These are phyloP conservation scores for Suillus luteus DNA, from an alignment of 768 basidiomycete species.

Conservation along the genomic window DNA sequence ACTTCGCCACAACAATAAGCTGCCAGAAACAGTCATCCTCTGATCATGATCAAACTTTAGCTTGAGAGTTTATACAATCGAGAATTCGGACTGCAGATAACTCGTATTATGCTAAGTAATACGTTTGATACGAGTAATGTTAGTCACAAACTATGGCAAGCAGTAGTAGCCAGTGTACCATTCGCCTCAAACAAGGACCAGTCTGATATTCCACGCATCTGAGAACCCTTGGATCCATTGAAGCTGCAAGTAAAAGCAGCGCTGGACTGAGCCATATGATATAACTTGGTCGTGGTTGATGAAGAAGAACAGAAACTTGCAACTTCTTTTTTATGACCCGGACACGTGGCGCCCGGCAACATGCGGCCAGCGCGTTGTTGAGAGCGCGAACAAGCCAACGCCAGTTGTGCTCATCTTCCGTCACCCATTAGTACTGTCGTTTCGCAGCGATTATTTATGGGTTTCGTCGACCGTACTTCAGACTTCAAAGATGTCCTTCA, in stretches of 20 bases:
- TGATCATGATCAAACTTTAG: constrained; percentile 6
- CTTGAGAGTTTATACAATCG: not conserved
- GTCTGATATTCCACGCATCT: constrained; percentile 38
- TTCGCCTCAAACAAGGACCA: constrained; percentile 77
- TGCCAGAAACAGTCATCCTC: constrained; percentile 24
- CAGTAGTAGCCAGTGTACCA: constrained; percentile 50
- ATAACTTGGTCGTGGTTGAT: constrained; percentile 27
- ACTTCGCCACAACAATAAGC: constrained; percentile 34
- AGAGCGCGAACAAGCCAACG: not conserved
- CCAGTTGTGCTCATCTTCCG: constrained; percentile 5
- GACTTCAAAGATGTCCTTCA: constrained; percentile 58
- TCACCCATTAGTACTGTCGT: constrained; percentile 11
- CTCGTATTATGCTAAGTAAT: not conserved
- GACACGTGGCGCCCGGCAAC: constrained; percentile 26
- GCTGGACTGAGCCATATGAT: constrained; percentile 21
- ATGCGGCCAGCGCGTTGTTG: not conserved
- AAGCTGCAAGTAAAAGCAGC: constrained; percentile 8
- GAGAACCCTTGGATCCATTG: constrained; percentile 24
- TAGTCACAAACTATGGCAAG: constrained; percentile 61
- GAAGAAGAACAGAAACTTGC: constrained; percentile 12
- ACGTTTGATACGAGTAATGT: constrained; percentile 20
- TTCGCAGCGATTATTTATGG: constrained; percentile 42
- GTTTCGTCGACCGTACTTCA: constrained; percentile 57
- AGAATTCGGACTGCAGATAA: constrained; percentile 19
- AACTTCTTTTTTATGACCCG: constrained; percentile 13